Base-by-base conservation (phyloP, 2,329 filamentous ascomycete genomes). In the Sclerotiophoma versabilis region DNA sequence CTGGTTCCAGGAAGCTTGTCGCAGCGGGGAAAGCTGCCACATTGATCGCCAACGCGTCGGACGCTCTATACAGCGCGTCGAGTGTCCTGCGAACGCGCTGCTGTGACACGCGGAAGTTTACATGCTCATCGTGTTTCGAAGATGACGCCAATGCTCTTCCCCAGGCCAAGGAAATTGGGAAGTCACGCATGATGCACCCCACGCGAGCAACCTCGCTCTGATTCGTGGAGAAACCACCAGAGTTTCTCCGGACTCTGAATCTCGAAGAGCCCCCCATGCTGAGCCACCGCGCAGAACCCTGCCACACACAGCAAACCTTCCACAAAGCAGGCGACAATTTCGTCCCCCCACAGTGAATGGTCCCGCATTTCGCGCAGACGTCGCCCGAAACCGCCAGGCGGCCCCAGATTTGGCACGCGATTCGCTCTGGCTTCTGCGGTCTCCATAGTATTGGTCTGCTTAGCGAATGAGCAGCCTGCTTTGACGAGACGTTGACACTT, bases 331-430 rank as follows among this genome's bases (percentile, higher is more conserved):
- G 53, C 57, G 63, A 68, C 65, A 41, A 57, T 63, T 75, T 74
- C 74, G 71, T 74, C 71, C 73, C 66, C 59, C 60, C 57, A 59
- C 71, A 65, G 65, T 65, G 68, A 57, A 52, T 54, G 54, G 60
- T 66, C 62, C 70, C 70, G 67, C 66, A 59, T 58, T 63, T 72
- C 70, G 70, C 69, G 66, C 70, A 64, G 52, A 58, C 57, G 66
- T 68, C 49, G 49, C 62, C 71, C 68, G 66, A 72, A 60, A 56
- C 50, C 57, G 49, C 48, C 62, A 62, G 52, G 59, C 53, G 60
- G 62, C 59, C 62, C 62, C 60, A 58, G 54, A 60, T 59, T 57
- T 59, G 69, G 67, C 64, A 60, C 52, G 44, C 59, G 39, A 62
- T 62, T 57, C 45, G 54, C 59, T 59, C 60, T 64, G 62, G 62